Percentiles rank a stretch among this genome's conserved stretches.
phyloP scores from a whole-genome alignment of 805 yeast genomes.

The Debaryomyces castellii region DNA sequence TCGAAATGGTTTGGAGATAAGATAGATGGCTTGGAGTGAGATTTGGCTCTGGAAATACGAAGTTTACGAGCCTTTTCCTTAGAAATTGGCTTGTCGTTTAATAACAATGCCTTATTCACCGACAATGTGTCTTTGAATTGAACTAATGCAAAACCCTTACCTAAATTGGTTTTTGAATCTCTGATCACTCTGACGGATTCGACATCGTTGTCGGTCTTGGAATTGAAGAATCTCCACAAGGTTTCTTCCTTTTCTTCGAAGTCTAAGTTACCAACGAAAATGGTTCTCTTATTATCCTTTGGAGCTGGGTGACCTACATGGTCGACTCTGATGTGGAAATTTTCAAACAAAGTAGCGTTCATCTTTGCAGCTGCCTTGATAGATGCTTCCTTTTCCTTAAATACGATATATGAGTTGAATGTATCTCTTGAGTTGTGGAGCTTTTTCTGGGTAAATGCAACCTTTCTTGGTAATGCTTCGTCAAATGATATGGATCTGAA shows the following conservation, averaged over 20 bases:
- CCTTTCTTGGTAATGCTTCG: constrained; percentile 86
- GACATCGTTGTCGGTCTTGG: constrained; percentile 49
- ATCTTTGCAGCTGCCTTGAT: constrained; percentile 45
- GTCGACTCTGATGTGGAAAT: constrained; percentile 85
- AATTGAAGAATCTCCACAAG: constrained; percentile 76
- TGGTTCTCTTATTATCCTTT: constrained; percentile 78
- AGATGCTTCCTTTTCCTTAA: constrained; percentile 51
- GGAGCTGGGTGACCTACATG: constrained; percentile 89
- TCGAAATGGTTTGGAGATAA: constrained; percentile 46
- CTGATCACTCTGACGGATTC: constrained; percentile 89
- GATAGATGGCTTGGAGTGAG: constrained; percentile 39
- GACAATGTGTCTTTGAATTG: constrained; percentile 75
- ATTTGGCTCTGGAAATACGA: constrained; percentile 65
- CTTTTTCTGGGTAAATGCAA: constrained; percentile 80
- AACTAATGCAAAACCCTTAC: constrained; percentile 96
- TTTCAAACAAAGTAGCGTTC: constrained; percentile 68
- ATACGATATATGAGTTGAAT: constrained; percentile 87
- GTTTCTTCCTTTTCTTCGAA: constrained; percentile 91
- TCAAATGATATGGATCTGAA: constrained; percentile 90
- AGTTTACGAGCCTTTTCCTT: constrained; percentile 54
- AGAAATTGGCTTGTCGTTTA: constrained; percentile 64
- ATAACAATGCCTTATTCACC: constrained; percentile 77
- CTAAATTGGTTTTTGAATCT: constrained; percentile 90
- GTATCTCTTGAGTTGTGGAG: constrained; percentile 77
- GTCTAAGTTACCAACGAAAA: constrained; percentile 91